Evolutionary conservation across 257 asterid genomes (phyloP).

Genomic region (Catharanthus roseus): DNA sequence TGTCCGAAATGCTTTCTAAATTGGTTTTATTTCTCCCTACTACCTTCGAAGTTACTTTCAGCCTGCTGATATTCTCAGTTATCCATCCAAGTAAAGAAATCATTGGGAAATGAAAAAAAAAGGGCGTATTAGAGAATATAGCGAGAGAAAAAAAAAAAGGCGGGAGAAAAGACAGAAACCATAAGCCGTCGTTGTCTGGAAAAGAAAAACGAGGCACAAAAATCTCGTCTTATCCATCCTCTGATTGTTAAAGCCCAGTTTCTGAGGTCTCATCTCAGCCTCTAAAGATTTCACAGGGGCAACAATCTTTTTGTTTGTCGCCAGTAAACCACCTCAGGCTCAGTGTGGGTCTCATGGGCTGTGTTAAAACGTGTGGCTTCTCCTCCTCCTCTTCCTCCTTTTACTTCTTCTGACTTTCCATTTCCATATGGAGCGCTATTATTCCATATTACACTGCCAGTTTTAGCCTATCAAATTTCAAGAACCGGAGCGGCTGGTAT

Average conservation of each 20-base stretch:
- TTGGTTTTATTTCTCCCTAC: too few relatives aligned
- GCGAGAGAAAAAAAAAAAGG: too few relatives aligned
- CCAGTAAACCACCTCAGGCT: not conserved
- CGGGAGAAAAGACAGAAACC: not conserved
- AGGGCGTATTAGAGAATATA: too few relatives aligned
- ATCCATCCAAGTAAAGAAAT: too few relatives aligned
- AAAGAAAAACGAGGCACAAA: not conserved
- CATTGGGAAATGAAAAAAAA: too few relatives aligned
- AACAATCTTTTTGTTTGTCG: not conserved
- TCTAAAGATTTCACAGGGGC: not conserved
- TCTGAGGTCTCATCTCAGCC: constrained; percentile 3
- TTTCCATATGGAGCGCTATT: too few relatives aligned
- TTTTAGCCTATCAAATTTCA: not conserved
- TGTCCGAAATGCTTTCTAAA: too few relatives aligned
- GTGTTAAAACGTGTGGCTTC: constrained; percentile 11
- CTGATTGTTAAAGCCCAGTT: not conserved
- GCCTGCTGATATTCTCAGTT: too few relatives aligned
- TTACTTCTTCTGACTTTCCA: not conserved
- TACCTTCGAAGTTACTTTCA: too few relatives aligned
- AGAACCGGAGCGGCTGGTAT: not conserved
- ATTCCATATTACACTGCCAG: not conserved
- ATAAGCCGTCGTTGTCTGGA: not conserved
- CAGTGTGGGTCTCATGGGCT: not conserved
- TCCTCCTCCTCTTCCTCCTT: not conserved
- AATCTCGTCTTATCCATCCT: constrained; percentile 1